Conservation (phyloP, 2,329 filamentous ascomycete genomes). For the Fusarium oligoseptatum region DNA sequence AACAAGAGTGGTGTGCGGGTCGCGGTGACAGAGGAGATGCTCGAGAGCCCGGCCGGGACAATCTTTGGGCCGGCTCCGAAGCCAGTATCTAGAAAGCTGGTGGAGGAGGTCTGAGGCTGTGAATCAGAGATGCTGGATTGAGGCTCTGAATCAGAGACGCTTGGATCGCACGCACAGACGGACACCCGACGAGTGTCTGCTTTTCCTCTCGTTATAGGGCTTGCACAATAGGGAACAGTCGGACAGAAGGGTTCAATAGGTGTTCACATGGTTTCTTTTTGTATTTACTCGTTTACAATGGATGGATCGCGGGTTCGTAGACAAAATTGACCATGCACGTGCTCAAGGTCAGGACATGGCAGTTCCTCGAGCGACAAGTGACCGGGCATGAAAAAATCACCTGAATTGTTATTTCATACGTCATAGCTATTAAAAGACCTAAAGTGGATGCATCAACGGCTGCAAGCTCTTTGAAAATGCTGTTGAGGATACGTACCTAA, state of each 20-base stretch:
- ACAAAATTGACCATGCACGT: background rate
- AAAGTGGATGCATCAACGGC: background rate
- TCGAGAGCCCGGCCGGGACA: slow-evolving; percentile 71
- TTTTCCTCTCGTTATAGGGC: background rate
- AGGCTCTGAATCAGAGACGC: too few species aligned
- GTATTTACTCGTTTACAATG: background rate
- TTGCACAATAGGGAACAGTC: background rate
- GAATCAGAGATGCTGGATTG: background rate
- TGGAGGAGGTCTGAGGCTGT: slow-evolving; percentile 63
- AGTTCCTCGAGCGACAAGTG: background rate
- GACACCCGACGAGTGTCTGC: background rate
- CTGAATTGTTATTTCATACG: background rate
- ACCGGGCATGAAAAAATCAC: background rate
- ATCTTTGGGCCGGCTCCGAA: slow-evolving; percentile 62
- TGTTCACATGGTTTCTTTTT: background rate
- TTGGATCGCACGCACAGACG: background rate
- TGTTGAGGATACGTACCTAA: background rate
- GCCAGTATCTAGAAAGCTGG: slow-evolving; percentile 61
- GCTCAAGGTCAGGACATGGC: background rate
- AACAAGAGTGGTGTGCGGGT: slow-evolving; percentile 73
- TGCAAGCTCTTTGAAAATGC: background rate
- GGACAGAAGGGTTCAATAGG: background rate
- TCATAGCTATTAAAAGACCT: background rate
- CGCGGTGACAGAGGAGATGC: slow-evolving; percentile 76
- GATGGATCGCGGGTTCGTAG: background rate